Evolutionary conservation across 2,329 filamentous ascomycete genomes (phyloP).

Genomic region (Beauveria sp.): DNA sequence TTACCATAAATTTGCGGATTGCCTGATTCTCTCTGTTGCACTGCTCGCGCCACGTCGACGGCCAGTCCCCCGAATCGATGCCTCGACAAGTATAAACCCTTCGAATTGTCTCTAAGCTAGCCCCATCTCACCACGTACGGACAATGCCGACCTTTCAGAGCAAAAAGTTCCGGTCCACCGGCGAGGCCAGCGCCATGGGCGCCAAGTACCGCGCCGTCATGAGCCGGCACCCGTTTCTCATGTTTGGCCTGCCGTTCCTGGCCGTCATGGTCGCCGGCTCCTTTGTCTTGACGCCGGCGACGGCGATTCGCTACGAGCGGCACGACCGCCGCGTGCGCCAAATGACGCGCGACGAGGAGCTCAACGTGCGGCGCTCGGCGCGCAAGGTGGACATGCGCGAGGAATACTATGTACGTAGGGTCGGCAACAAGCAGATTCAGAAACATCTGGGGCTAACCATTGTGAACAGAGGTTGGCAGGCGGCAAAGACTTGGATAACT

Average conservation of each 20-base stretch:
- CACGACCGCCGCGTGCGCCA: slow-evolving; percentile 85
- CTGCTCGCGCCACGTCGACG: neutral
- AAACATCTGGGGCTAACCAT: neutral
- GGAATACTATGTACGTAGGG: slow-evolving; percentile 69
- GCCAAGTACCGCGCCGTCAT: slow-evolving; percentile 70
- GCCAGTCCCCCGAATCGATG: neutral
- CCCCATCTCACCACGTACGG: neutral
- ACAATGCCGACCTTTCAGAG: slow-evolving; percentile 49
- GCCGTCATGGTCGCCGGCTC: slow-evolving; percentile 82
- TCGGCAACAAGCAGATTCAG: no score
- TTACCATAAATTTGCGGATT: neutral
- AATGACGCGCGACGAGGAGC: slow-evolving; percentile 75
- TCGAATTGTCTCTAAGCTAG: neutral
- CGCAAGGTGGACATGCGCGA: slow-evolving; percentile 73
- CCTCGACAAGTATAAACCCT: neutral
- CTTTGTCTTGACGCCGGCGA: slow-evolving; percentile 89
- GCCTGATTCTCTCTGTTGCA: neutral
- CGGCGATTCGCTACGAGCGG: slow-evolving; percentile 86
- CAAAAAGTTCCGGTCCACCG: slow-evolving; percentile 63
- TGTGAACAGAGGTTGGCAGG: slow-evolving; percentile 42
- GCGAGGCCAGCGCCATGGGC: slow-evolving; percentile 61
- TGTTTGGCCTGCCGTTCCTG: slow-evolving; percentile 93
- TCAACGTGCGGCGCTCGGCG: slow-evolving; percentile 66
- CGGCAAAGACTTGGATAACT: slow-evolving; percentile 78
- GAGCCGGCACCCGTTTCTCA: slow-evolving; percentile 73